Evolutionary conservation across 352 stramenopile genomes (phyloP).

Genomic region (Thraustochytrium sp.): DNA sequence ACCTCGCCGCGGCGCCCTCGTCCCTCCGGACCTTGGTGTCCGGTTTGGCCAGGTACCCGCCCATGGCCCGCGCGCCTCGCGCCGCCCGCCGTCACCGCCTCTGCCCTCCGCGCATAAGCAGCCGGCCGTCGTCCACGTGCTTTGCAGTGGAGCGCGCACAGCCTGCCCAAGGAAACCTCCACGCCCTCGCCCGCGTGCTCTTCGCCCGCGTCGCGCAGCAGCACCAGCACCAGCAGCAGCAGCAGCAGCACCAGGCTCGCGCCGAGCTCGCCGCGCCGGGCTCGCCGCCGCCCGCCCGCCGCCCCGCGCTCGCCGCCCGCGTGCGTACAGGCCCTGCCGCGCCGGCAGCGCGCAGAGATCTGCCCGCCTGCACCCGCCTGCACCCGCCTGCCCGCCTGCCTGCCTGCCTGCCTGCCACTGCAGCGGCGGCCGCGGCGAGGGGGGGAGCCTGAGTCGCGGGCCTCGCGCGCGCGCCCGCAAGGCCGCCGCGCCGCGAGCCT

Average conservation of each 20-base stretch:
- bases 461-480: not conserved
- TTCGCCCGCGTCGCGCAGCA: not conserved
- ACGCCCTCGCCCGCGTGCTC: not conserved
- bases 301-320: too few species aligned
- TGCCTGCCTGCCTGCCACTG: too few species aligned
- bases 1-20: not conserved
- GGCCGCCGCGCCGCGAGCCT: too few species aligned
- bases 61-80: not conserved
- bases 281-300: too few species aligned
- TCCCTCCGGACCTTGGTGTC: not conserved
- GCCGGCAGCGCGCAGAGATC: too few species aligned
- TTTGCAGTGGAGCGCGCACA: too few species aligned
- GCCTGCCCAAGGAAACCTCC: not conserved
- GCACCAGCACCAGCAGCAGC: too few species aligned
- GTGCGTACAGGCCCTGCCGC: too few species aligned
- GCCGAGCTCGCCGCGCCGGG: too few species aligned
- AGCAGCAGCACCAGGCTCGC: too few species aligned
- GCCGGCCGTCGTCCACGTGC: too few species aligned
- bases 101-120: not conserved
- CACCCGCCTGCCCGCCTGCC: not conserved
- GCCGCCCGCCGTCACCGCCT: not conserved
- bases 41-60: constrained; percentile 16
- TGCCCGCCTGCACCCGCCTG: not conserved
- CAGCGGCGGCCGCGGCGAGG: not conserved
- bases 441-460: not conserved